Conservation (phyloP, 129 eudicot species). For the Saussurea involucrata region DNA sequence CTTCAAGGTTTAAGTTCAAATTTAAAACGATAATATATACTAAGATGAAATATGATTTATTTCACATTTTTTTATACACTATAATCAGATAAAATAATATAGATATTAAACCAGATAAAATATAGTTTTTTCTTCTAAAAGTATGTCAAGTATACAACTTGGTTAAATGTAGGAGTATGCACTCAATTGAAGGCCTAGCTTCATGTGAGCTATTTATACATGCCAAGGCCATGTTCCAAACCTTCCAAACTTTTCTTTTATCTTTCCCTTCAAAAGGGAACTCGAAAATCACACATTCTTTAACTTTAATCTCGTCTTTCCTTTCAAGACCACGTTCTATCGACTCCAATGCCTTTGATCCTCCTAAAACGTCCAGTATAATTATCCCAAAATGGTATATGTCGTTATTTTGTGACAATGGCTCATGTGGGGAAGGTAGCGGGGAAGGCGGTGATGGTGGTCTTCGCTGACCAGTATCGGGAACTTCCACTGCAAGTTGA, state of each 20-base stretch:
- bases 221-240: conserved; percentile 43
- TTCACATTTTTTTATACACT: not conserved
- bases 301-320: conserved; percentile 11
- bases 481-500: conserved; percentile 41
- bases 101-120: not conserved
- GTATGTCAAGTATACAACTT: not conserved
- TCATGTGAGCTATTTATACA: conserved; percentile 44
- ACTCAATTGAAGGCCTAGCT: conserved; percentile 44
- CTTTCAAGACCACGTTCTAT: conserved; percentile 10
- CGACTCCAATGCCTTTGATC: conserved; percentile 28
- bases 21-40: too few relatives aligned
- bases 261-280: conserved; percentile 33
- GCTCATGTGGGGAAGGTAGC: not conserved
- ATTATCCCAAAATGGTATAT: conserved; percentile 44
- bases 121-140: not conserved
- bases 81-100: not conserved
- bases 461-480: conserved; percentile 22
- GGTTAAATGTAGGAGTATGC: conserved; percentile 22
- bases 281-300: conserved; percentile 29
- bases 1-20: not conserved
- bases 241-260: conserved; percentile 32
- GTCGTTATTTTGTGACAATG: conserved; percentile 42
- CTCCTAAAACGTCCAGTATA: conserved; percentile 50
- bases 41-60: too few relatives aligned
- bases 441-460: conserved; percentile 6